A percentile compares a stretch with the other conserved stretches of the same genome.
Conservation (phyloP, 2,329 filamentous ascomycete species). For the Ambrosiella cleistominuta region DNA sequence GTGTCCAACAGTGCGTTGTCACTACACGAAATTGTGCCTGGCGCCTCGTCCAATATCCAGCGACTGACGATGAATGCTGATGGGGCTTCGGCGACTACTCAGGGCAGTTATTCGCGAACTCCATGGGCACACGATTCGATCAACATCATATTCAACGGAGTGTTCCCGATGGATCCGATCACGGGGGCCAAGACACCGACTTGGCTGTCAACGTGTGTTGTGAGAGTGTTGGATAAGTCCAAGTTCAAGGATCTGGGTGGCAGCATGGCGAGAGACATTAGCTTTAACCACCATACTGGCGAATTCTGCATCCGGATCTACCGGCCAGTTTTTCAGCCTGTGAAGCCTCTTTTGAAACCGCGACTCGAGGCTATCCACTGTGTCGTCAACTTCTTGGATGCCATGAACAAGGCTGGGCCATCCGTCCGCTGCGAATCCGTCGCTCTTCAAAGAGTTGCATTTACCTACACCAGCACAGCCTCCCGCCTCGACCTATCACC, state of each 20-base stretch:
- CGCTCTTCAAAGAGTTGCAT: conserved; percentile 44
- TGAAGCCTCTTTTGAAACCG: conserved; percentile 39
- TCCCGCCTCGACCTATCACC: conserved; percentile 1
- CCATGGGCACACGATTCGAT: conserved; percentile 44
- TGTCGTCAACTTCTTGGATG: conserved; percentile 51
- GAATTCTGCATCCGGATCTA: conserved; percentile 45
- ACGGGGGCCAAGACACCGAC: conserved; percentile 17
- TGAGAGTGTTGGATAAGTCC: conserved; percentile 33
- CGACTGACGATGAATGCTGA: not conserved
- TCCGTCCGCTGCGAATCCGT: conserved; percentile 40
- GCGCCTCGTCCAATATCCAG: conserved; percentile 1
- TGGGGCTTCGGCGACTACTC: not conserved
- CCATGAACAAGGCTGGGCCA: conserved; percentile 38
- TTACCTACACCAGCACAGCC: conserved; percentile 36
- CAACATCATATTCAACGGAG: conserved; percentile 36
- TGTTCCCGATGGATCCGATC: conserved; percentile 18
- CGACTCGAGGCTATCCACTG: conserved; percentile 51
- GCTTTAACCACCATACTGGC: conserved; percentile 40
- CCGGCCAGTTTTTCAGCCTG: conserved; percentile 38
- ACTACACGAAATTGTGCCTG: conserved; percentile 29
- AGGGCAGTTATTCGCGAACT: conserved; percentile 7
- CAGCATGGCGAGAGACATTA: conserved; percentile 42
- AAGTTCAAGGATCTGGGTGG: conserved; percentile 38
- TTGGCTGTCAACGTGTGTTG: conserved; percentile 34
- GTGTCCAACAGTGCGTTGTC: conserved; percentile 25